Evolutionary conservation across 2,329 filamentous ascomycete genomes (phyloP), one percentile per base, ranked within the genome.

Genomic region (Lanzia echinophila): DNA sequence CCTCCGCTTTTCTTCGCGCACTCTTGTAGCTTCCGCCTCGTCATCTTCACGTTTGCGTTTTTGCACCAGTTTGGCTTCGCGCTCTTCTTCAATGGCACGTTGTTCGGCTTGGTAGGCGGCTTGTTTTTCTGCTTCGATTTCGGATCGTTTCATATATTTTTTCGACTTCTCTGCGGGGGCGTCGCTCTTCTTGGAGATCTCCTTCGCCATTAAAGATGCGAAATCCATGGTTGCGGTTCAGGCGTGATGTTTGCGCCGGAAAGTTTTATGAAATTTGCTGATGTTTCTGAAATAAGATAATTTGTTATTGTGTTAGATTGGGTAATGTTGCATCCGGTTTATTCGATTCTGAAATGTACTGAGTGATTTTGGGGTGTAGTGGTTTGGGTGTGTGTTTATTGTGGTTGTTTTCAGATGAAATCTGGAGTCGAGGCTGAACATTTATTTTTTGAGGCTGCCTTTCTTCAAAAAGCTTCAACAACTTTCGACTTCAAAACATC

Each of bases 41-140:
- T 96, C 91, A 34, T 96, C 91, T 51, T 97, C 92, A 22, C 83
- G 81, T 70, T 95, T 94, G 62, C 92, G 88, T 73, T 97, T 97
- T 63, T 86, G 84, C 1, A 81, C 79, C 1, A 82, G 75, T 59
- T 83, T 84, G 57, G 86, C 82, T 56, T 83, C 76, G 28, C 88
- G 87, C 65, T 88, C 84, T 38, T 76, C 78, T 62, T 90, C 87
- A 50, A 89, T 75, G 3, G 80, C 80, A 60, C 83, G 82, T 69
- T 97, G 91, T 64, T 95, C 90, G 13, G 86, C 86, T 1, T 83
- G 75, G 73, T 99, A 99, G 57, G 84, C 82, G 38, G 84, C 86
- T 66, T 87, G 77, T 50, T 94, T 86, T 64, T 88, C 83, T 50
- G 87, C 86, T 76, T 99, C 94, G 62, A 90, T 69, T 61, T 99